Percentiles rank a stretch among this genome's conserved stretches.
phyloP scores from a whole-genome alignment of 352 stramenopile species.

The Phytophthora capsici region DNA sequence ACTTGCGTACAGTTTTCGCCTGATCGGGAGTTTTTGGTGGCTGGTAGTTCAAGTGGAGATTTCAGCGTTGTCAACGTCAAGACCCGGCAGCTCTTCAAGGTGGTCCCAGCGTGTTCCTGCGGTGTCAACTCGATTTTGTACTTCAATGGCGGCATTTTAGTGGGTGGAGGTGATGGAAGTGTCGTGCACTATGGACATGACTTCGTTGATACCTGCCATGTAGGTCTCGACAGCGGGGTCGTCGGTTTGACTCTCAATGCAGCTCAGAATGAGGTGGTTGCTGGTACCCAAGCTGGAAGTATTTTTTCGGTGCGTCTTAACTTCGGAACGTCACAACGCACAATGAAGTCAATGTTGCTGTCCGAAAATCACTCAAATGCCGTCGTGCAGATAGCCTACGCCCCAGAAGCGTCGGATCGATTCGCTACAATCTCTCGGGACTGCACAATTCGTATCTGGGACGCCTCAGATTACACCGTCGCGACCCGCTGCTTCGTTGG shows the following conservation, averaged over 20 bases:
- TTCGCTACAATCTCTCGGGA: slow-evolving; percentile 92
- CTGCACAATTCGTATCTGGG: slow-evolving; percentile 91
- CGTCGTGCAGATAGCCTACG: slow-evolving; percentile 86
- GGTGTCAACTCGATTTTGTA: slow-evolving; percentile 74
- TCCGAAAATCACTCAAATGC: slow-evolving; percentile 83
- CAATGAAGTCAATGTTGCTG: slow-evolving; percentile 28
- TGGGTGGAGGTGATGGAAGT: slow-evolving; percentile 89
- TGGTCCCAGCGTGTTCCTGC: slow-evolving; percentile 80
- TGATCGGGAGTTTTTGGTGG: slow-evolving; percentile 83
- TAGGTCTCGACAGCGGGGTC: slow-evolving; percentile 73
- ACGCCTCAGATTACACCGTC: slow-evolving; percentile 88
- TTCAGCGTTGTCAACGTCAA: slow-evolving; percentile 87
- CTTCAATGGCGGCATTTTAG: slow-evolving; percentile 52
- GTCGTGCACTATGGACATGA: slow-evolving; percentile 80
- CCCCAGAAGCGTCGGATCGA: slow-evolving; percentile 75
- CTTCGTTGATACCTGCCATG: slow-evolving; percentile 76
- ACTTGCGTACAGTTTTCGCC: slow-evolving; percentile 85
- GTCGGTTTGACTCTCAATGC: slow-evolving; percentile 63
- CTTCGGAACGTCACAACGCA: slow-evolving; percentile 40
- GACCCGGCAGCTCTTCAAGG: slow-evolving; percentile 69
- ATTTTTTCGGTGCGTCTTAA: slow-evolving; percentile 78
- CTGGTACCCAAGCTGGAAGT: slow-evolving; percentile 77
- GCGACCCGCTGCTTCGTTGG: slow-evolving; percentile 58
- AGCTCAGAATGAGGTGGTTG: slow-evolving; percentile 70
- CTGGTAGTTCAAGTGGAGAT: slow-evolving; percentile 88